Evolutionary conservation across 1,284 basidiomycete genomes (phyloP).

Genomic region (Pholiota adiposa): DNA sequence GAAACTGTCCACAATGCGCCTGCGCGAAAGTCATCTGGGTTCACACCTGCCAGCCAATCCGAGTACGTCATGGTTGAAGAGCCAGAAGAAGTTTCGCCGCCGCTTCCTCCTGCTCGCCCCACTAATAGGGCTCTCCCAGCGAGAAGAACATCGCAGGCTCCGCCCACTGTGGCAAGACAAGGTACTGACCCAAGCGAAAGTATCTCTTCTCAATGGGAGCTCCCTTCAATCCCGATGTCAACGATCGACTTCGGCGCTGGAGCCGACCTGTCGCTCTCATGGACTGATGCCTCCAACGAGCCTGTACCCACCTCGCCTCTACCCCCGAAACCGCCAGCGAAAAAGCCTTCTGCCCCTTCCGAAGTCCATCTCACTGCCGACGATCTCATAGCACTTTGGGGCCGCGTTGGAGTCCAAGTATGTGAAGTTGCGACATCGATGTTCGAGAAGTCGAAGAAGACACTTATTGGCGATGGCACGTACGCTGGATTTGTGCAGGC

Average conservation of each 20-base stretch:
- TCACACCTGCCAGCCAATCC: conserved; percentile 35
- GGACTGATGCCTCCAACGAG: conserved; percentile 37
- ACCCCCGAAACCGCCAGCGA: conserved; percentile 23
- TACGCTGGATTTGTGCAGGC: conserved; percentile 77
- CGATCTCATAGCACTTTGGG: conserved; percentile 73
- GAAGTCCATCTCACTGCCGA: conserved; percentile 52
- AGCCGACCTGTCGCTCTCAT: conserved; percentile 43
- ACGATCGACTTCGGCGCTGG: conserved; percentile 40
- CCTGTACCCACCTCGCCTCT: conserved; percentile 22
- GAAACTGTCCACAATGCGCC: conserved; percentile 31
- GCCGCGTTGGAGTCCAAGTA: conserved; percentile 75
- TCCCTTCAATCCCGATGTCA: conserved; percentile 52
- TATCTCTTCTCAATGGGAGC: conserved; percentile 56
- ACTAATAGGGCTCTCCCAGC: conserved; percentile 40
- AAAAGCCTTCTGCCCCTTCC: conserved; percentile 6
- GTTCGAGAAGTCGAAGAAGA: conserved; percentile 75
- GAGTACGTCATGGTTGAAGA: conserved; percentile 69
- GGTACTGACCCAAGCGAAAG: conserved; percentile 36
- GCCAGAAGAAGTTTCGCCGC: conserved; percentile 40
- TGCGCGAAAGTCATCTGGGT: conserved; percentile 21
- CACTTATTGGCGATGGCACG: conserved; percentile 82
- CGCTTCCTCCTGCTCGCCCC: conserved; percentile 49
- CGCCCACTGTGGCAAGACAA: conserved; percentile 14
- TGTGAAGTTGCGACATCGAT: conserved; percentile 70
- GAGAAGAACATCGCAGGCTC: conserved; percentile 23